Conservation (phyloP, 495 filamentous ascomycete genomes). For the Copromyces sp. region DNA sequence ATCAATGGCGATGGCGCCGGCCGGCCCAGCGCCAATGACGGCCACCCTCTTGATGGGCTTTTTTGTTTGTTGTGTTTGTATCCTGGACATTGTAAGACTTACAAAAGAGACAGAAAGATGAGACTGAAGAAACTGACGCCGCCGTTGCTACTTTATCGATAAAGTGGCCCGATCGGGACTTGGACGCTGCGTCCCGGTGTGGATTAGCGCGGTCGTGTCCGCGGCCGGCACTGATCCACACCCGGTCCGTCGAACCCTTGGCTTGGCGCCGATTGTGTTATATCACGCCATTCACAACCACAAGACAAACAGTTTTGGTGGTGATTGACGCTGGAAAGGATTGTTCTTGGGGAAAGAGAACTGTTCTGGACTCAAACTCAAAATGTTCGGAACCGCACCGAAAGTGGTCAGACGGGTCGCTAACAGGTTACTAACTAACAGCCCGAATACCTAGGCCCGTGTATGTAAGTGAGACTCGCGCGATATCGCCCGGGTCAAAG, state of each 20-base stretch:
- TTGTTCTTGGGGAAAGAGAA: neutral
- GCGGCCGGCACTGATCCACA: neutral
- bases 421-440: neutral
- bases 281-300: neutral
- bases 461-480: neutral
- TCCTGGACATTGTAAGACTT: neutral
- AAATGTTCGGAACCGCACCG: neutral
- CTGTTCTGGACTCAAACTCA: neutral
- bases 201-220: neutral
- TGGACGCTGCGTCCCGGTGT: neutral
- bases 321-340: neutral
- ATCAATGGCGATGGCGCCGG: constrained; percentile 49
- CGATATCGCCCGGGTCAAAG: neutral
- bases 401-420: neutral
- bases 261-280: constrained; percentile 6
- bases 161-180: neutral
- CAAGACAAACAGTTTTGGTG: neutral
- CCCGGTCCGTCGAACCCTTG: neutral
- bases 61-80: neutral
- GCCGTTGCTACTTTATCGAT: too few relatives aligned
- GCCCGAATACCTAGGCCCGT: neutral
- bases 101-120: too few relatives aligned
- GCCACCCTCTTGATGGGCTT: constrained; percentile 39
- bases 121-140: too few relatives aligned
- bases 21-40: constrained; percentile 49